phyloP scores from a whole-genome alignment of 2,329 filamentous ascomycete genomes.

The Fusarium tanahbumbuense region DNA sequence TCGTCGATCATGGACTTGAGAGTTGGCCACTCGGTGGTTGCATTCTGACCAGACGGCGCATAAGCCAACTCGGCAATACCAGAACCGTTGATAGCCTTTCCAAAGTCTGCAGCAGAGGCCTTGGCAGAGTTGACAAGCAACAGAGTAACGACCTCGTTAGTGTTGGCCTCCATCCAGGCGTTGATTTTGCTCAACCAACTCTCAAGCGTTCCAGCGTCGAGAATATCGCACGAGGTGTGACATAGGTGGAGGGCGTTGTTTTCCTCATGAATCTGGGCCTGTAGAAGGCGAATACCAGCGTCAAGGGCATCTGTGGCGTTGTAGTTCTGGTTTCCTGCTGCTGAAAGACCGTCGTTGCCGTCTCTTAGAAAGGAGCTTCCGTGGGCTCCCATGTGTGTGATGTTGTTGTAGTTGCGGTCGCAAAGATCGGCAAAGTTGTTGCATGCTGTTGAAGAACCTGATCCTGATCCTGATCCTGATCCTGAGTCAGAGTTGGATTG shows the following conservation, averaged over 20 bases:
- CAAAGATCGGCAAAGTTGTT: slow-evolving; percentile 86
- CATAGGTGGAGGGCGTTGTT: slow-evolving; percentile 73
- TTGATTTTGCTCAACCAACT: slow-evolving; percentile 74
- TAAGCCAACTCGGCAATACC: slow-evolving; percentile 73
- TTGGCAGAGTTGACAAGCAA: slow-evolving; percentile 77
- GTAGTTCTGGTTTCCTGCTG: slow-evolving; percentile 78
- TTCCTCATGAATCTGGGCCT: slow-evolving; percentile 75
- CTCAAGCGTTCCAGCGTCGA: slow-evolving; percentile 75
- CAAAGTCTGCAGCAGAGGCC: slow-evolving; percentile 66
- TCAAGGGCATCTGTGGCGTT: slow-evolving; percentile 78
- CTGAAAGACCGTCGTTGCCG: slow-evolving; percentile 65
- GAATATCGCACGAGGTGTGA: slow-evolving; percentile 73
- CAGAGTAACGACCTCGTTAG: slow-evolving; percentile 80
- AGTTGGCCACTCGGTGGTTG: slow-evolving; percentile 72
- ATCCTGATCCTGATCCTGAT: no score
- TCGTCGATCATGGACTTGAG: slow-evolving; percentile 74
- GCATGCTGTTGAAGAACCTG: slow-evolving; percentile 63
- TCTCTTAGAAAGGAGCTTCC: slow-evolving; percentile 79
- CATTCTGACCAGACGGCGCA: slow-evolving; percentile 60
- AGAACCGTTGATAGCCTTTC: slow-evolving; percentile 64
- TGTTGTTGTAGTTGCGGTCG: slow-evolving; percentile 75
- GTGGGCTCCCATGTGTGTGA: slow-evolving; percentile 83
- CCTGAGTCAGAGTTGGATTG: slow-evolving; percentile 39
- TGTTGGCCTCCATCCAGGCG: slow-evolving; percentile 75
- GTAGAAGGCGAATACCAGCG: slow-evolving; percentile 76